Base-by-base conservation (phyloP, 2,329 filamentous ascomycete species). In the Cercospora sp. region DNA sequence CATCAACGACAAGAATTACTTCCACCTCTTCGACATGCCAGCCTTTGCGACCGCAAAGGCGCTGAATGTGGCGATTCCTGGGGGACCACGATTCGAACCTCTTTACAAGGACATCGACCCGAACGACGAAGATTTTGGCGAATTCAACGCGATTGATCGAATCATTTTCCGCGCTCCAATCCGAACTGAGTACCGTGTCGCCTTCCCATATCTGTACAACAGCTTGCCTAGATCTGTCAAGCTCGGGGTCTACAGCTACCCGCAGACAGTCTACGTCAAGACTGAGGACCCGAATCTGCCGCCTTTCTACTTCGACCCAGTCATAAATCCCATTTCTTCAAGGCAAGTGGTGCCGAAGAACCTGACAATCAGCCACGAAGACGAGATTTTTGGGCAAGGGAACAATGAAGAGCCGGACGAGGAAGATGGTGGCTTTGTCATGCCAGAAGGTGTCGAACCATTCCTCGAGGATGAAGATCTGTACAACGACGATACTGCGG, bases 71-170 rank as follows among this genome's bases (percentile, higher is more conserved):
- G 94, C 96, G 9, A 92, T 99, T 65, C 95, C 95, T n/a, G 95
- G 95, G 78, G 96, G 95, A 9, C 95, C 95, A 69, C 90, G 95
- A 32, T 99, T 99, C 72, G 95, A 99, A 81, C 95, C 95, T 26
- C 80, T 99, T 21, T 99, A 97, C 85, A 99, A 99, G 82, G 95
- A 99, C 75, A 94, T 99, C 69, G 94, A 99, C 79, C 95, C 95
- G 1, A 99, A 99, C 75, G 94, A 98, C 74, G 95, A 99, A 80
- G 95, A 99, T 78, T 99, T 99, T 81, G 95, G 95, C 81, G 95
- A 99, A 81, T 99, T 99, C 85, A 99, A 99, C 77, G 95, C 95
- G 37, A 99, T 99, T 75, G 95, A 99, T 77, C 92, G 96, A 74
- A 99, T 99, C 81, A 99, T 99, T 74, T 99, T 99, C 86, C 91